Percentiles rank a stretch among this genome's conserved stretches.
phyloP scores from a whole-genome alignment of 2,329 filamentous ascomycete species.

The Penicillium sp. region DNA sequence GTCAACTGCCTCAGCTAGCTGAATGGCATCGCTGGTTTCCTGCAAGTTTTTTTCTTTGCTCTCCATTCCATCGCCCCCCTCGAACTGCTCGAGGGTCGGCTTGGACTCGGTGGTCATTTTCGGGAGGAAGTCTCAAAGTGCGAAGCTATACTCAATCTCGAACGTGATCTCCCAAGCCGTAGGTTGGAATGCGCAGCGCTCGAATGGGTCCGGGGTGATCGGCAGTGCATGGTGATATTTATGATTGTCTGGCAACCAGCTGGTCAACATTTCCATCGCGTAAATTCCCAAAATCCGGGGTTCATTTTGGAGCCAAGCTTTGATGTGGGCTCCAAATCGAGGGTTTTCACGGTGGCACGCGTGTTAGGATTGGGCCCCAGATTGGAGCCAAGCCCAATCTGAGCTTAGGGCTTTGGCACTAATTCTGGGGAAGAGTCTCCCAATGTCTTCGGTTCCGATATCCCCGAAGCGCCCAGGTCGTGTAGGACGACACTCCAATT shows the following conservation, averaged over 20 bases:
- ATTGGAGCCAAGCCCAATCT: background rate
- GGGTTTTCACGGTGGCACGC: constrained; percentile 42
- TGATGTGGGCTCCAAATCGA: constrained; percentile 64
- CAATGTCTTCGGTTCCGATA: background rate
- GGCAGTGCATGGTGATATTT: background rate
- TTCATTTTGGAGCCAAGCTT: constrained; percentile 65
- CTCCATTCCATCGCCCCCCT: constrained; percentile 10
- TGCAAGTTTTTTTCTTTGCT: constrained; percentile 3
- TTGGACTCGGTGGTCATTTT: constrained; percentile 7
- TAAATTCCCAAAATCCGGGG: constrained; percentile 41
- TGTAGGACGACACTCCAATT: background rate
- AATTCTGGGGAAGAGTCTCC: background rate
- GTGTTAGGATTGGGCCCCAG: background rate
- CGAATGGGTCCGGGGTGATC: background rate
- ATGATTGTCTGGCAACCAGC: background rate
- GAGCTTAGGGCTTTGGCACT: background rate
- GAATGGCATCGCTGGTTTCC: constrained; percentile 45
- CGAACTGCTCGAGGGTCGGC: constrained; percentile 10
- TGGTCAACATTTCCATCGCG: background rate
- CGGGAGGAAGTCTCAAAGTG: background rate
- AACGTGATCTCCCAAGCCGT: background rate
- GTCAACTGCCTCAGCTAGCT: constrained; percentile 63
- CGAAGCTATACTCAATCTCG: background rate
- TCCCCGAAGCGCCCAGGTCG: background rate
- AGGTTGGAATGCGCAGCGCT: constrained; percentile 1